Evolutionary conservation across 768 basidiomycete species (phyloP).

Genomic region (Hypholoma fasciculare): DNA sequence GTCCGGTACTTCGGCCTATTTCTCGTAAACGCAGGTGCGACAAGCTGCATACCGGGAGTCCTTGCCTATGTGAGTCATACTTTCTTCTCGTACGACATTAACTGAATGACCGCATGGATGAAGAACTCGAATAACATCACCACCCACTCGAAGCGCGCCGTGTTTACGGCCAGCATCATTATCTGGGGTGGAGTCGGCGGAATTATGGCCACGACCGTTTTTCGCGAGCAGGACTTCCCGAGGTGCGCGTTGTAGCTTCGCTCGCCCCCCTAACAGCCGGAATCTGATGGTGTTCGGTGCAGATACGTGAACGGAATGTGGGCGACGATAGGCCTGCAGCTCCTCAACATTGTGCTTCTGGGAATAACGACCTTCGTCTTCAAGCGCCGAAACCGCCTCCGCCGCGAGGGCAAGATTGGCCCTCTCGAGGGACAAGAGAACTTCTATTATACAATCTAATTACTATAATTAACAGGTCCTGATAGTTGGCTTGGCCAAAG

Average conservation of each 20-base stretch:
- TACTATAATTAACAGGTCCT: not conserved
- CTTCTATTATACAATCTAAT: slow-evolving; percentile 21
- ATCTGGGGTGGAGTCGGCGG: slow-evolving; percentile 39
- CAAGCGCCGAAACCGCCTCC: slow-evolving; percentile 16
- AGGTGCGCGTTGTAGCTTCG: not conserved
- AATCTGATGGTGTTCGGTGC: not conserved
- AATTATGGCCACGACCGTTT: slow-evolving; percentile 39
- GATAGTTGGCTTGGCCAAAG: too few species aligned
- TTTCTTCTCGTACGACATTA: not conserved
- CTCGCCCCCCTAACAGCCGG: not conserved
- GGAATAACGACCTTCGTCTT: slow-evolving; percentile 15
- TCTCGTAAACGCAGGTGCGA: slow-evolving; percentile 33
- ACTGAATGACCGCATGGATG: not conserved
- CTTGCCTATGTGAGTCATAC: slow-evolving; percentile 35
- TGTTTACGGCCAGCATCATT: slow-evolving; percentile 34
- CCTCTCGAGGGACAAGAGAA: slow-evolving; percentile 19
- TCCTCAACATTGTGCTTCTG: slow-evolving; percentile 16
- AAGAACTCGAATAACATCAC: slow-evolving; percentile 38
- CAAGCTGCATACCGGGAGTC: slow-evolving; percentile 34
- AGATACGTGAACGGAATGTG: slow-evolving; percentile 24
- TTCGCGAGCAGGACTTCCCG: slow-evolving; percentile 35
- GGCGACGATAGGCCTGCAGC: slow-evolving; percentile 22
- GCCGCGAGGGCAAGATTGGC: slow-evolving; percentile 17
- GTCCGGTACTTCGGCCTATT: slow-evolving; percentile 35
- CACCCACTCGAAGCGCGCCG: slow-evolving; percentile 37